phyloP scores from a whole-genome alignment of 2,329 filamentous ascomycete species.

The Penicillium nordicum region DNA sequence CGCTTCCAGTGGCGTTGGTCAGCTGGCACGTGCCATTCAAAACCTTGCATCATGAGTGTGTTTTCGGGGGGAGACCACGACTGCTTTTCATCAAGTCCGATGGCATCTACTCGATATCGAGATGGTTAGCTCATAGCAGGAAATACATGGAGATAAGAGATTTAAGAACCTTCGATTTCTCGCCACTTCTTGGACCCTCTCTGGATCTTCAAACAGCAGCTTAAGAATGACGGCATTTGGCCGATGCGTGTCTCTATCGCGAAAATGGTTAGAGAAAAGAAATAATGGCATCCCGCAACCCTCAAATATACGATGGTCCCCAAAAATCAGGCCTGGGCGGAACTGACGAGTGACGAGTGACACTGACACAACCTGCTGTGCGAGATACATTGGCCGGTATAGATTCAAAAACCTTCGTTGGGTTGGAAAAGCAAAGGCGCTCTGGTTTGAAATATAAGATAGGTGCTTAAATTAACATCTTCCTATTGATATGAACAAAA shows the following conservation, averaged over 20 bases:
- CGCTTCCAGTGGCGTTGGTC: conserved; percentile 61
- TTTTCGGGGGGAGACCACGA: conserved; percentile 31
- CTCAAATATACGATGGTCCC: background rate
- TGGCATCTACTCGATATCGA: conserved; percentile 19
- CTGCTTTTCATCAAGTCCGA: conserved; percentile 22
- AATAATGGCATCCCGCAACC: background rate
- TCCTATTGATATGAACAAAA: too few species aligned
- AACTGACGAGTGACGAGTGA: background rate
- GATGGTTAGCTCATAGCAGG: background rate
- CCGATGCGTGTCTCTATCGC: background rate
- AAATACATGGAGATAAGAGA: background rate
- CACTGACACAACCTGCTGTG: background rate
- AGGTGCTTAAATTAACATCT: background rate
- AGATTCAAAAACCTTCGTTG: background rate
- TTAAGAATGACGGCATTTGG: conserved; percentile 14
- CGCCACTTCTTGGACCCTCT: conserved; percentile 10
- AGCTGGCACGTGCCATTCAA: conserved; percentile 68
- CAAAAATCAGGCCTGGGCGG: background rate
- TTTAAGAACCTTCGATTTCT: conserved; percentile 10
- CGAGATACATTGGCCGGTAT: background rate
- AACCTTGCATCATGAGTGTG: conserved; percentile 62
- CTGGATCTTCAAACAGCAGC: conserved; percentile 9
- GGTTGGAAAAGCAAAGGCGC: background rate
- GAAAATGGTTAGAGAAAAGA: background rate
- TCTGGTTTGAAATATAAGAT: background rate